These are phyloP conservation scores for Polychaeton citri DNA, from an alignment of 2,329 filamentous ascomycete species.

Conservation along the genomic window DNA sequence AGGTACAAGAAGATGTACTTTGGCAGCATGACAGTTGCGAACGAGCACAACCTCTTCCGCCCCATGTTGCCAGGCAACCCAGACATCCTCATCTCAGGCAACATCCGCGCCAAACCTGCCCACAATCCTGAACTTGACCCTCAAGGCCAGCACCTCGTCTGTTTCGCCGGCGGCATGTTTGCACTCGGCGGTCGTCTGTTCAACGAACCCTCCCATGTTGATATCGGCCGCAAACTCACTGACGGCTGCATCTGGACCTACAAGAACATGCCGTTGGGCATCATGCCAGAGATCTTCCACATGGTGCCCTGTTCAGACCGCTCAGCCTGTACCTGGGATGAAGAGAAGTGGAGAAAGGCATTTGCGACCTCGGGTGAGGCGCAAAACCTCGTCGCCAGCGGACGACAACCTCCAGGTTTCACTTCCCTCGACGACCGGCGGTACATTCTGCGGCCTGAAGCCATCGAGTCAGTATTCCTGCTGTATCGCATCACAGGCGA, in stretches of 20 bases:
- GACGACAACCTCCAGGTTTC: conserved; percentile 30
- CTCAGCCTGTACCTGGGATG: conserved; percentile 39
- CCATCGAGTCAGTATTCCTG: conserved; percentile 49
- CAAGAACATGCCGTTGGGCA: conserved; percentile 39
- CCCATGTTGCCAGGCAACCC: conserved; percentile 34
- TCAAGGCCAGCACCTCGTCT: conserved; percentile 44
- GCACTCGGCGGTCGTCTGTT: conserved; percentile 47
- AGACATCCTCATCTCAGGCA: conserved; percentile 35
- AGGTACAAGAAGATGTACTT: conserved; percentile 46
- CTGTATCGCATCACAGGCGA: conserved; percentile 48
- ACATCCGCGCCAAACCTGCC: conserved; percentile 20
- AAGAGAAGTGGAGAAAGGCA: conserved; percentile 36
- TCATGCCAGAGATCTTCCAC: conserved; percentile 48
- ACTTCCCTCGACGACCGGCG: conserved; percentile 29
- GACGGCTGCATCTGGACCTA: conserved; percentile 53
- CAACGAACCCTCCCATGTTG: conserved; percentile 38
- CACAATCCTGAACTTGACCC: conserved; percentile 25
- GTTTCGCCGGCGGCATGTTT: conserved; percentile 51
- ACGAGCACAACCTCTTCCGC: conserved; percentile 33
- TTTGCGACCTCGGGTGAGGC: conserved; percentile 10
- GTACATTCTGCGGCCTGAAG: conserved; percentile 41
- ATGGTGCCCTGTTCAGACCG: conserved; percentile 36
- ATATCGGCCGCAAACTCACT: conserved; percentile 43
- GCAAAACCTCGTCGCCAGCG: conserved; percentile 6
- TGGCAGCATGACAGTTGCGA: conserved; percentile 28